Base-by-base conservation (phyloP, 768 basidiomycete genomes). In the Lactarius sp. region DNA sequence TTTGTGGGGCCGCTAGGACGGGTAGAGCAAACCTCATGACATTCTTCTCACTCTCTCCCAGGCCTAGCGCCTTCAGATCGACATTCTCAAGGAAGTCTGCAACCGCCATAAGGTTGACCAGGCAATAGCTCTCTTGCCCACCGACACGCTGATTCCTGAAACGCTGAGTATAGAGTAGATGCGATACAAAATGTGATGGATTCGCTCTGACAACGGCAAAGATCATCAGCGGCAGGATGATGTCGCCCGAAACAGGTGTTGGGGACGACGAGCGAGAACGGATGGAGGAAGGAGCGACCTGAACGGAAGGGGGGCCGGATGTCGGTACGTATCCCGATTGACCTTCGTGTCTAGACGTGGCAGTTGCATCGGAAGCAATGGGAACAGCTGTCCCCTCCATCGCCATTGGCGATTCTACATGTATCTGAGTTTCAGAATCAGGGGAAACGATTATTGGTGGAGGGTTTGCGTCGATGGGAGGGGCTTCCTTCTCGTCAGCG, bases 71-170 rank as follows among this genome's bases (percentile, higher is more conserved):
- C 8, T 82, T 87, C 60, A 97, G 78, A 75, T 98, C 94, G 41
- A 98, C 93, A 71, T 94, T 92, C 76, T 96, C 94, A 56, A 98
- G 78, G 73, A 98, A 99, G 72, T 98, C 95, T 1, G 91, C 92
- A 6, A 96, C 94, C 12, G 96, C 96, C 80, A 95, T 85, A 44
- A 97, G 78, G 74, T 97, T 98, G 73, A 98, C 90, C 46, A 96
- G 80, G 62, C 94, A 98, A 70, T 94, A 99, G 53, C 85, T 87
- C 70, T 92, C 91, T 71, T 98, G 94, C 2, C 94, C 94, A 0
- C 86, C 84, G 3, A 82, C 71, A 2, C 76, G 71, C 60, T 83
- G 80, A 60, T 83, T 81, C 46, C 84, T 70, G 69, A 85, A 87
- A 34, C 85, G 77, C 68, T 87, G 79, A 41, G 85, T 80, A 76